Conservation (phyloP, 495 filamentous ascomycete species). For the Rhizodiscina lignyota region DNA sequence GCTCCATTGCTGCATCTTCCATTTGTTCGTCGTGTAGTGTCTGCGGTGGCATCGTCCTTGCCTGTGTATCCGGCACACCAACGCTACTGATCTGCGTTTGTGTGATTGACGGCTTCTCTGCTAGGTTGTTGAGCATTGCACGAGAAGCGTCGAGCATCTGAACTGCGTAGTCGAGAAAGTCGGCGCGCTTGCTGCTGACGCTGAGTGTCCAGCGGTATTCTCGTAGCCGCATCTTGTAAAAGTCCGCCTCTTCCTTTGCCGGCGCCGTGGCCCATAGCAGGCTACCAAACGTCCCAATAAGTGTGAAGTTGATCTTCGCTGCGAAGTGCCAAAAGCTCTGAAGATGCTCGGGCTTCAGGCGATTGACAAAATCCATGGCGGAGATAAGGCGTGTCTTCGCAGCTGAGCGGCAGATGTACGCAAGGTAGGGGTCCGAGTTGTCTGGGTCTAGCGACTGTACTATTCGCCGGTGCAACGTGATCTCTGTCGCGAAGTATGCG, state of each 20-base stretch:
- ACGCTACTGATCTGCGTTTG: slow-evolving; percentile 12
- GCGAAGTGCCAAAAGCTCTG: slow-evolving; percentile 48
- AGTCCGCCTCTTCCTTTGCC: slow-evolving; percentile 81
- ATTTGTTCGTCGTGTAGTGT: not conserved
- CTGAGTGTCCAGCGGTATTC: slow-evolving; percentile 92
- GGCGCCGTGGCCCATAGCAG: slow-evolving; percentile 79
- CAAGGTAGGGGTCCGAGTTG: slow-evolving; percentile 49
- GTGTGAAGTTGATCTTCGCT: slow-evolving; percentile 63
- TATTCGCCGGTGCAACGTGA: slow-evolving; percentile 70
- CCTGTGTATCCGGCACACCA: slow-evolving; percentile 12
- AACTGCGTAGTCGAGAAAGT: slow-evolving; percentile 63
- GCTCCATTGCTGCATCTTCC: not conserved
- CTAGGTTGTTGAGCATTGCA: slow-evolving; percentile 20
- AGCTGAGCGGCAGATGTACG: slow-evolving; percentile 89
- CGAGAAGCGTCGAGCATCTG: slow-evolving; percentile 42
- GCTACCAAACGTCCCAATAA: slow-evolving; percentile 65
- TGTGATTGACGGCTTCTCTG: slow-evolving; percentile 17
- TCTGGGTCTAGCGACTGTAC: slow-evolving; percentile 27
- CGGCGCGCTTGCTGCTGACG: slow-evolving; percentile 66
- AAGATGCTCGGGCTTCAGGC: slow-evolving; percentile 21
- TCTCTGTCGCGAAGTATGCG: slow-evolving; percentile 70
- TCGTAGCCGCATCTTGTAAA: slow-evolving; percentile 68
- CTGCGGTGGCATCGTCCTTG: not conserved
- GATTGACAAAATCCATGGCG: slow-evolving; percentile 28
- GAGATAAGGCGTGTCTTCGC: slow-evolving; percentile 53